Evolutionary conservation across 2,329 filamentous ascomycete species (phyloP), one percentile per base, ranked within the genome.

Genomic region (Colletotrichum sp.): DNA sequence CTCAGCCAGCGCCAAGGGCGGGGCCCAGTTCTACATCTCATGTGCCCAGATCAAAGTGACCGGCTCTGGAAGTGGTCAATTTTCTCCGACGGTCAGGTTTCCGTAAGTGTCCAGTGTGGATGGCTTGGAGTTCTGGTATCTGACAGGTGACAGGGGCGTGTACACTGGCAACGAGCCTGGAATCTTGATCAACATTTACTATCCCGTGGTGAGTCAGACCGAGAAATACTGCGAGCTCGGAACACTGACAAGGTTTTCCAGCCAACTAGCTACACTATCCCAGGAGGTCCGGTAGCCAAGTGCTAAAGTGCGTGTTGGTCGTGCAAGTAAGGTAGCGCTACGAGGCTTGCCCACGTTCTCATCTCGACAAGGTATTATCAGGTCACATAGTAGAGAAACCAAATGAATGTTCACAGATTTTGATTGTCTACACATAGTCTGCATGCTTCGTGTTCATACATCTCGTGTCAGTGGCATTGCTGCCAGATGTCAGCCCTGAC

Each of bases 21-120:
- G 83, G 36, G 83, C 83, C 24, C 83, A 85, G 79, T 84, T 83
- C 81, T 85, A 84, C 78, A 81, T 84, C n/a, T 79, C 80, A 15
- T 85, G 83, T 55, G 83, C 81, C 3, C 83, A 85, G 76, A 72
- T 85, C 32, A 79, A 72, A 5, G 83, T 85, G 1, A 76, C 76
- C 15, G 73, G 73, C 10, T 65, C 68, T 21, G 76, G 76, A 16
- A 58, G 55, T 52, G 66, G 73, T 26, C 66, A 55, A 43, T 66
- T 75, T 30, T 73, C 69, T 36, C 69, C 65, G 21, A 75, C 75
- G 4, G 76, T 76, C 24, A 73, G 36, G 38, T 73, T 77, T 55
- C 76, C 76, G 74, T 76, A 66, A 15, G 71, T 66, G 12, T 18
- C 8, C 43, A 48, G 10, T 66, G 15, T n/a, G 32, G 15, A 26